phyloP scores from a whole-genome alignment of 805 yeast species.

The Lipomyces orientalis region DNA sequence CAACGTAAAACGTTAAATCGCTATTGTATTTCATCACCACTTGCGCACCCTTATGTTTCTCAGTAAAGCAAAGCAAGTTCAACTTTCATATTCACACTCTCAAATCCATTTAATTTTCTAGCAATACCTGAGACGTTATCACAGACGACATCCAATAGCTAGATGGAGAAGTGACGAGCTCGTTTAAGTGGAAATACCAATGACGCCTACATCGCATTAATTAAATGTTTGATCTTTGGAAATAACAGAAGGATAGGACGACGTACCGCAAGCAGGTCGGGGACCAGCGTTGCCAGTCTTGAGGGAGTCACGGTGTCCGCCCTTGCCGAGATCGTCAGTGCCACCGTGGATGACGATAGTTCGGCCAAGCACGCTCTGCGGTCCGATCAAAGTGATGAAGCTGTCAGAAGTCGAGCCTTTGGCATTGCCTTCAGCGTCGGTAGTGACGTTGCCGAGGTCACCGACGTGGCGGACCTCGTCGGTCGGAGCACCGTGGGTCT shows the following conservation, averaged over 20 bases:
- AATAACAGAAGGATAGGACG: neutral
- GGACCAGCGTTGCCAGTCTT: slow-evolving; percentile 95
- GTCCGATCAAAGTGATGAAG: slow-evolving; percentile 81
- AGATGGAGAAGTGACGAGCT: neutral
- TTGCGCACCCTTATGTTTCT: neutral
- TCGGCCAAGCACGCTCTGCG: slow-evolving; percentile 85
- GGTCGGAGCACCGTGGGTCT: slow-evolving; percentile 91
- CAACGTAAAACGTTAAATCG: neutral
- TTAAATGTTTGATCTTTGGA: neutral
- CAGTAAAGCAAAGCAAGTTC: neutral
- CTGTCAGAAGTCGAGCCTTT: slow-evolving; percentile 84
- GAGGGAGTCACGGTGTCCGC: slow-evolving; percentile 83
- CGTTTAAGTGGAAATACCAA: slow-evolving; percentile 39
- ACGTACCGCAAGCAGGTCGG: slow-evolving; percentile 92
- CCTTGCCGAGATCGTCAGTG: slow-evolving; percentile 87
- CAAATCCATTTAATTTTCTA: neutral
- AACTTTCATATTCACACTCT: neutral
- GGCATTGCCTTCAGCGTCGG: slow-evolving; percentile 88
- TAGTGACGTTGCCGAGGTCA: slow-evolving; percentile 91
- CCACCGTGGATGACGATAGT: slow-evolving; percentile 90
- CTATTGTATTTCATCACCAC: neutral
- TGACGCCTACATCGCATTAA: slow-evolving; percentile 33
- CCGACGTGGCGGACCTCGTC: slow-evolving; percentile 85
- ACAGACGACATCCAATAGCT: neutral
- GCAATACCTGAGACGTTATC: neutral